Base-by-base conservation (phyloP, 768 basidiomycete genomes). In the Cystofilobasidium bisporidii region DNA sequence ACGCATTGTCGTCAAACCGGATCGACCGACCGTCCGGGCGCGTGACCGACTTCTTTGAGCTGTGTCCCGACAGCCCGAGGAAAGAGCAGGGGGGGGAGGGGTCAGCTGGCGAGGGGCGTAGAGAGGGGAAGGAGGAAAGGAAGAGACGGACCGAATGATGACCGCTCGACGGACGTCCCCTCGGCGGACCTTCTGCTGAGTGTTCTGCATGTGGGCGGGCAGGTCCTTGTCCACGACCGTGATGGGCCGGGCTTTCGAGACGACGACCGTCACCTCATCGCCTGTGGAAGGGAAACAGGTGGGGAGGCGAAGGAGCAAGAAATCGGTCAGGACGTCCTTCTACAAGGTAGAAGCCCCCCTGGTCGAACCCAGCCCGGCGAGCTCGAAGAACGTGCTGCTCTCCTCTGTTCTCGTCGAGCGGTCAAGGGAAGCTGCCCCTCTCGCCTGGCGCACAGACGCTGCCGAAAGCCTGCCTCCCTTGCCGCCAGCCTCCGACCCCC, bases 1-100 rank as follows among this genome's bases (percentile, higher is more conserved):
- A 69, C 12, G 68, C 68, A 61, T 69, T 69, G 68, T 69, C 68
- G 58, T 69, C 68, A 48, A 69, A 69, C 36, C 38, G 28, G 62
- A 69, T 50, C 18, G 41, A 43, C n/a, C 68, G 61, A 38, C 68
- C 68, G 45, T 69, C 68, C 32, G 68, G 62, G n/a, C 68, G 68
- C 20, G n/a, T 1, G 28, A 48, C 14, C 32, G 33, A 32, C 53
- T 64, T 69, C 15, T 61, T 41, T 8, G 68, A 64, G 22, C 66
- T 67, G 47, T 9, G n/a, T n/a, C n/a, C n/a, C n/a, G n/a, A n/a
- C n/a, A n/a, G n/a, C n/a, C n/a, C n/a, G n/a, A n/a, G n/a, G n/a
- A n/a, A n/a, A n/a, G n/a, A n/a, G n/a, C n/a, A n/a, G n/a, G n/a
- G n/a, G n/a, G n/a, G n/a, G n/a, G n/a, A n/a, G n/a, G n/a, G n/a